A percentile compares a stretch with the other conserved stretches of the same genome.
Evolutionary conservation across 2,329 filamentous ascomycete genomes (phyloP).

Genomic region (Alternaria triticina): DNA sequence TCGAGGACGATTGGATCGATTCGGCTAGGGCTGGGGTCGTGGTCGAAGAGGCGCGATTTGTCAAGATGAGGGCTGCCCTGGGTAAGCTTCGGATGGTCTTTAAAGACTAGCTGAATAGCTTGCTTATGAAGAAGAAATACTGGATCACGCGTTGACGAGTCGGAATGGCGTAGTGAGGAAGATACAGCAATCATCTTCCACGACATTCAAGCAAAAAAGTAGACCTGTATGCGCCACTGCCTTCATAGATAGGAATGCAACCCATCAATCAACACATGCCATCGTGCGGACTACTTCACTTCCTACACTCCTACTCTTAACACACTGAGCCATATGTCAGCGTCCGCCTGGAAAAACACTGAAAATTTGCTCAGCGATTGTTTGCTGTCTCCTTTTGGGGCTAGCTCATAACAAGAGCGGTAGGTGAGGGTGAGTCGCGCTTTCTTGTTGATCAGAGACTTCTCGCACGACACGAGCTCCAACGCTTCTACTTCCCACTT

Average conservation of each 20-base stretch:
- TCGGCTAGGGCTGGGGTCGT: too few relatives aligned
- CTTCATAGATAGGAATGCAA: neutral
- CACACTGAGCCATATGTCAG: neutral
- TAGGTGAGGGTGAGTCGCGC: neutral
- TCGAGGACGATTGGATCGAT: too few relatives aligned
- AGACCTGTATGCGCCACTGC: too few relatives aligned
- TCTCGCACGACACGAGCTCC: neutral
- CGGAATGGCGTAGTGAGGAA: too few relatives aligned
- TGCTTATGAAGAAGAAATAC: too few relatives aligned
- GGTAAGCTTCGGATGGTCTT: too few relatives aligned
- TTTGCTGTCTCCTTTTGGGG: neutral
- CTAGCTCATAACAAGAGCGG: neutral
- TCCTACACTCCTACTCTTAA: accelerated
- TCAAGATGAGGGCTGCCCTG: too few relatives aligned
- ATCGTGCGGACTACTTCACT: neutral
- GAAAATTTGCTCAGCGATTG: neutral
- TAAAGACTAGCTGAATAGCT: too few relatives aligned
- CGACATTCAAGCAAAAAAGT: too few relatives aligned
- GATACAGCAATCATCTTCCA: too few relatives aligned
- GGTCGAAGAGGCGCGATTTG: too few relatives aligned
- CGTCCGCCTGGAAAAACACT: neutral
- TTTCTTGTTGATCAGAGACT: neutral
- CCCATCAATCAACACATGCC: neutral
- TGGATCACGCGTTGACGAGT: too few relatives aligned
- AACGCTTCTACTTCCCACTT: neutral